Evolutionary conservation across 495 filamentous ascomycete species (phyloP), one percentile per base, ranked within the genome.

Genomic region (Xylaria grammica): DNA sequence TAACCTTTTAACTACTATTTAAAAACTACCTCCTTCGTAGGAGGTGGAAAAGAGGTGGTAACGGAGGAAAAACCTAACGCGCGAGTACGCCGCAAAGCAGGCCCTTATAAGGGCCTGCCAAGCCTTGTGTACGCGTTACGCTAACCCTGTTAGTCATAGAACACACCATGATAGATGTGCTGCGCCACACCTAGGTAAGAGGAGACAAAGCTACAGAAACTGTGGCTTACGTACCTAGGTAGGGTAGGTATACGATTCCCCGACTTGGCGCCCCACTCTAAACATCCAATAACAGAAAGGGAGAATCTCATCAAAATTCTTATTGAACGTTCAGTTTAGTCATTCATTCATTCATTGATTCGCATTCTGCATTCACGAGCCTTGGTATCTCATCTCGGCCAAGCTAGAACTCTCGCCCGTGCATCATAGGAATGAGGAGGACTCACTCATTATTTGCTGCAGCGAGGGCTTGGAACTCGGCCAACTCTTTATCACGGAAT

Each of bases 261-360:
- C n/a, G n/a, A 34, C 50, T 34, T 52, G 29, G 50, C 29, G 29
- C n/a, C n/a, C n/a, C n/a, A 52, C 32, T 1, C 2, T 9, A 44
- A 56, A 1, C 6, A 8, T 38, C 53, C 53, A 56, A 56, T 56
- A n/a, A 44, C 2, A 44, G 53, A 10, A 42, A 7, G 36, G n/a
- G 13, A 11, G 53, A 42, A 56, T 56, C 22, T 17, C 36, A 56
- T 56, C 53, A 44, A 56, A 56, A 56, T 40, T 55, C 53, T 56
- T 40, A 56, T 44, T 56, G 36, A 36, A n/a, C 15, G 3, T 29
- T 27, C 26, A 19, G n/a, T n/a, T n/a, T n/a, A n/a, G n/a, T 11
- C 34, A 36, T 15, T 17, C 5, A 42, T 42, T 42, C 13, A 17
- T 17, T 10, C 17, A 11, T 22, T 42, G 11, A 29, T 19, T 24